phyloP scores from a whole-genome alignment of 768 basidiomycete genomes.

The Crucibulum laeve region DNA sequence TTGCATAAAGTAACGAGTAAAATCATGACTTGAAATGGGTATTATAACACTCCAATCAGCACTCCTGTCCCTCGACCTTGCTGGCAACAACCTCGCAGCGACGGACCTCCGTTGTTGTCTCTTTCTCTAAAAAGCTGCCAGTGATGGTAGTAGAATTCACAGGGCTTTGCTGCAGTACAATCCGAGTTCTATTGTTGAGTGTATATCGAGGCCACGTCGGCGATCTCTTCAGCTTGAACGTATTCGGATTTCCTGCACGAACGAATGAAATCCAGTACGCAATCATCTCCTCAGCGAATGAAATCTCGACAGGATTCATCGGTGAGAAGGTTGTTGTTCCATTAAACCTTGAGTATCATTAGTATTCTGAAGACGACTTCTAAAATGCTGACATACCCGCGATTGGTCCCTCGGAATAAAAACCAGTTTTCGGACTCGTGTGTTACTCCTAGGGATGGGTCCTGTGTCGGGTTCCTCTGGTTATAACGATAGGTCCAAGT shows the following conservation, averaged over 20 bases:
- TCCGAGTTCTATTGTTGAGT: conserved; percentile 21
- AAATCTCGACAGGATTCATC: conserved; percentile 37
- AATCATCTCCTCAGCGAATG: conserved; percentile 55
- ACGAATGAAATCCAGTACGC: conserved; percentile 68
- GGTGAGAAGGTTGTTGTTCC: conserved; percentile 46
- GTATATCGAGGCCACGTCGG: conserved; percentile 44
- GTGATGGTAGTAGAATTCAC: conserved; percentile 22
- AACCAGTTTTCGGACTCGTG: conserved; percentile 66
- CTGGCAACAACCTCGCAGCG: conserved; percentile 33
- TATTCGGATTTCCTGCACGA: conserved; percentile 50
- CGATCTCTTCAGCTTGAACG: conserved; percentile 44
- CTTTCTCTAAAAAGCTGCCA: conserved; percentile 36
- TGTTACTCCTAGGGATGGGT: conserved; percentile 21
- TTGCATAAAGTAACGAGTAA: no score
- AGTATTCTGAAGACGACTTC: no score
- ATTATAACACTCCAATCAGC: conserved; percentile 19
- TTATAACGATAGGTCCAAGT: conserved; percentile 59
- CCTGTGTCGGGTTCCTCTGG: conserved; percentile 43
- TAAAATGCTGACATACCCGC: conserved; percentile 38
- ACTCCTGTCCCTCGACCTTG: conserved; percentile 26
- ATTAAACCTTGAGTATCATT: no score
- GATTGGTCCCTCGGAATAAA: conserved; percentile 59
- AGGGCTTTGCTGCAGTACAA: conserved; percentile 39
- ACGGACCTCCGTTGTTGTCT: conserved; percentile 28
- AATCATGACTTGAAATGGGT: no score